phyloP scores from a whole-genome alignment of 805 yeast genomes.

The Metschnikowia kunwiensis region DNA sequence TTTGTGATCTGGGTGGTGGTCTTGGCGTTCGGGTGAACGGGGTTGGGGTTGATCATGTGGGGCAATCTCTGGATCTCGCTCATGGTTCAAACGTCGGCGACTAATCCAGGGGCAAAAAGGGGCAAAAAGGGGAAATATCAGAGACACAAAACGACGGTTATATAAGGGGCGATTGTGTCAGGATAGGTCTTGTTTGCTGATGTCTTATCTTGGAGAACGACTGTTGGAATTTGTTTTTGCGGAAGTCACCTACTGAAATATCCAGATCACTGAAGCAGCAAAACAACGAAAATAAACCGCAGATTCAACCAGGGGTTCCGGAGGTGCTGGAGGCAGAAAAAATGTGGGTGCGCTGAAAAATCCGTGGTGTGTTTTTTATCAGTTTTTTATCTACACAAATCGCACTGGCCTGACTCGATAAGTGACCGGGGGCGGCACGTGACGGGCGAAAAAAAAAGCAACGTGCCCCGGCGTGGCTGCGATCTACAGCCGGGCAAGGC shows the following conservation, averaged over 20 bases:
- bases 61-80: conserved; percentile 22
- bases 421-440: conserved; percentile 6
- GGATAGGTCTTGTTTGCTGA: too few relatives aligned
- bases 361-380: conserved; percentile 6
- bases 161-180: too few relatives aligned
- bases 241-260: too few relatives aligned
- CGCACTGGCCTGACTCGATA: conserved; percentile 10
- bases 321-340: background rate
- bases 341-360: conserved; percentile 5
- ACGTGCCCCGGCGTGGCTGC: too few relatives aligned
- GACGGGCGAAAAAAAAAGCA: background rate
- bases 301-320: too few relatives aligned
- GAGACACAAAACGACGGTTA: too few relatives aligned
- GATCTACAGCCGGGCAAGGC: conserved; percentile 1
- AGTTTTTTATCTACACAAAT: conserved; percentile 11
- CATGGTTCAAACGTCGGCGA: conserved; percentile 6
- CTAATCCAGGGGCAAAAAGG: background rate
- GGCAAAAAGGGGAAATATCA: background rate
- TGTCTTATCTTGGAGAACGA: too few relatives aligned
- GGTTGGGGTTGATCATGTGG: conserved; percentile 23
- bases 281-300: too few relatives aligned
- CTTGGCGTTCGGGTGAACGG: conserved; percentile 61
- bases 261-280: too few relatives aligned
- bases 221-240: too few relatives aligned
- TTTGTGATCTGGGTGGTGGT: conserved; percentile 55